Percentiles rank a stretch among this genome's conserved stretches.
These are phyloP conservation scores for Musa schizocarpa DNA, from an alignment of 176 grass and related monocot species.

Conservation along the genomic window DNA sequence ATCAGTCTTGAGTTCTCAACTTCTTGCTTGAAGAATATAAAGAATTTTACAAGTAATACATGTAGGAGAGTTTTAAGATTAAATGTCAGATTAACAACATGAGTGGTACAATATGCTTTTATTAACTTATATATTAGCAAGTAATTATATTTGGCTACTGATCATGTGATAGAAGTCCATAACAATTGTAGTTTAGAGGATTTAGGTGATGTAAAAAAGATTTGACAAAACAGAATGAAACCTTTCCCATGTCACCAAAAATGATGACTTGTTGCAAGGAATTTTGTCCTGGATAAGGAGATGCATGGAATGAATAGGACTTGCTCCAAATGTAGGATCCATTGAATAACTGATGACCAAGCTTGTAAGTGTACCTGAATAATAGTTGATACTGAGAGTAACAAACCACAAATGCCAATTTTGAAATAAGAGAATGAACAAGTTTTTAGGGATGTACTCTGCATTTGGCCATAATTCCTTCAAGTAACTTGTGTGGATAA, in stretches of 20 bases:
- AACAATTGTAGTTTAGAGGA: no score
- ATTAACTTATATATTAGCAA: no score
- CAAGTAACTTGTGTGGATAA: constrained; percentile 77
- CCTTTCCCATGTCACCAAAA: constrained; percentile 98
- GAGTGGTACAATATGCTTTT: no score
- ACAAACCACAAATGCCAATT: not conserved
- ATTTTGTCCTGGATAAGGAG: constrained; percentile 74
- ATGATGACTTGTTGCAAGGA: constrained; percentile 69
- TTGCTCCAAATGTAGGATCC: constrained; percentile 60
- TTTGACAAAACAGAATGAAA: constrained; percentile 1
- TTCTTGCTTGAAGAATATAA: not conserved
- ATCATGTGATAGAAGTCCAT: no score
- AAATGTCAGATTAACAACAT: no score
- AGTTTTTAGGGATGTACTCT: constrained; percentile 28
- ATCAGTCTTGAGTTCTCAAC: not conserved
- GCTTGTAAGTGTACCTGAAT: constrained; percentile 68
- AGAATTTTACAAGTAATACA: no score
- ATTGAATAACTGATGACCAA: constrained; percentile 39
- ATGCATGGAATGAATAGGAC: constrained; percentile 47
- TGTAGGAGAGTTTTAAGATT: no score
- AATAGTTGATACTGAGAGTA: not conserved
- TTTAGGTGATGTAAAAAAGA: no score
- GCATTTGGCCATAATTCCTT: constrained; percentile 65
- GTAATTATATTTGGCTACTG: no score
- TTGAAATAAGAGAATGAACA: not conserved